These are phyloP conservation scores for Podila epicladia DNA, from an alignment of 192 early-diverging fungal genomes.

Conservation along the genomic window DNA sequence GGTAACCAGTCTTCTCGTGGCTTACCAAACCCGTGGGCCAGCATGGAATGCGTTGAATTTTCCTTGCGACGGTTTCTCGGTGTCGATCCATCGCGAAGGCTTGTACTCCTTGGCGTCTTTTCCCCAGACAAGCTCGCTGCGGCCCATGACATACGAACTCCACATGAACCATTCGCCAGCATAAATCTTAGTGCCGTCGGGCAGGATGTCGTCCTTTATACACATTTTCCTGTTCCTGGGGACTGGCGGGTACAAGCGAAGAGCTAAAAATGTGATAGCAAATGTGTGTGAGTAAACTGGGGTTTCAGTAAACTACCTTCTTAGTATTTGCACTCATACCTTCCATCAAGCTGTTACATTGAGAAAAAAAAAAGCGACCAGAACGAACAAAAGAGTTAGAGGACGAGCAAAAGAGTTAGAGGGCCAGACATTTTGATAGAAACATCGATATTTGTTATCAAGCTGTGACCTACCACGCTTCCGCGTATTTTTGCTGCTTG, in stretches of 20 bases:
- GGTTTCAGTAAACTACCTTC: too few relatives aligned
- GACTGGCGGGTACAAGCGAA: slow-evolving; percentile 17
- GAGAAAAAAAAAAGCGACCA: not conserved
- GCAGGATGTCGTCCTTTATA: slow-evolving; percentile 65
- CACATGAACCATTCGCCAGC: slow-evolving; percentile 63
- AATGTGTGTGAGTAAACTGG: not conserved
- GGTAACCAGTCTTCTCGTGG: not conserved
- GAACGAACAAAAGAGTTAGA: not conserved
- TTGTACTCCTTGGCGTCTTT: slow-evolving; percentile 66
- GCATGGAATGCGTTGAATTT: slow-evolving; percentile 66
- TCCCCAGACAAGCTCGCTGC: slow-evolving; percentile 69
- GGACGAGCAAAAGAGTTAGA: too few relatives aligned
- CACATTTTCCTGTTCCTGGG: slow-evolving; percentile 63
- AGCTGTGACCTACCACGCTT: slow-evolving; percentile 35
- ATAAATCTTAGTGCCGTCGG: slow-evolving; percentile 67
- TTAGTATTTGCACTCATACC: too few relatives aligned
- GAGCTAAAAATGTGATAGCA: not conserved
- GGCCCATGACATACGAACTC: slow-evolving; percentile 64
- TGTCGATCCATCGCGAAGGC: slow-evolving; percentile 72
- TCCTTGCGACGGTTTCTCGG: slow-evolving; percentile 45
- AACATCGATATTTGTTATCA: too few relatives aligned
- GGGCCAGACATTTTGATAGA: not conserved
- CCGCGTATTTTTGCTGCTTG: slow-evolving; percentile 30
- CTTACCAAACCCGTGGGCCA: slow-evolving; percentile 59
- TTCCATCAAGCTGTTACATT: too few relatives aligned